Base-by-base conservation (phyloP, 192 early-diverging fungal species). In the Obelidium mucronatum region DNA sequence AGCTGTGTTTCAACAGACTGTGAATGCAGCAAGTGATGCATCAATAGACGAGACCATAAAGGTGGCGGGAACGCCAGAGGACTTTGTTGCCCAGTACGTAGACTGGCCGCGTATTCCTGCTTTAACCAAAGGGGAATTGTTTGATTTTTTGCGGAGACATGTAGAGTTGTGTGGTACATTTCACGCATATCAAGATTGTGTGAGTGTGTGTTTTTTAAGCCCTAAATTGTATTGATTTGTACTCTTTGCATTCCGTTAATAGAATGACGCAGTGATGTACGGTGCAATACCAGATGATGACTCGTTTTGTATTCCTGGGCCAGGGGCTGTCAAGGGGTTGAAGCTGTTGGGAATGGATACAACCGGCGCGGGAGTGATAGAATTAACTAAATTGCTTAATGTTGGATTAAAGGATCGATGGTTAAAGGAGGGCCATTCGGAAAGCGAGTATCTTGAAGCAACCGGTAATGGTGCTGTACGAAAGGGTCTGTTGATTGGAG, bases 221-320 rank as follows among this genome's bases (percentile, higher is more conserved):
- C n/a, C n/a, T n/a, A n/a, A 60, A n/a, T 40, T 40, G 19, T 40
- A n/a, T 40, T n/a, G 17, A 17, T 22, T 40, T 2, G 34, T 40
- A 24, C 52, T 53, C 24, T 53, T 53, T 17, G 1, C 52, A 53
- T 53, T 53, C 51, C 51, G 17, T 53, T 53, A n/a, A 19, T 40
- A 67, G 64, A 67, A 67, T 28, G 64, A 67, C 39, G 64, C 64
- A 19, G 64, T 67, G 11, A 67, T 67, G 64, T 67, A 67, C 40
- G 64, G 64, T 67, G 64, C 64, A 36, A 67, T 67, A 1, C 35
- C 64, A 17, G 64, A 67, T 28, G 64, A 67, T 34, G 1, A 0
- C 22, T 13, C 13, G n/a, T 67, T 67, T 39, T 67, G 64, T 34
- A 22, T 17, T 22, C 22, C 17, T 1, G 64, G 64, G 17, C 64